phyloP scores from a whole-genome alignment of 208 protist species.

The Leishmania guyanensis region DNA sequence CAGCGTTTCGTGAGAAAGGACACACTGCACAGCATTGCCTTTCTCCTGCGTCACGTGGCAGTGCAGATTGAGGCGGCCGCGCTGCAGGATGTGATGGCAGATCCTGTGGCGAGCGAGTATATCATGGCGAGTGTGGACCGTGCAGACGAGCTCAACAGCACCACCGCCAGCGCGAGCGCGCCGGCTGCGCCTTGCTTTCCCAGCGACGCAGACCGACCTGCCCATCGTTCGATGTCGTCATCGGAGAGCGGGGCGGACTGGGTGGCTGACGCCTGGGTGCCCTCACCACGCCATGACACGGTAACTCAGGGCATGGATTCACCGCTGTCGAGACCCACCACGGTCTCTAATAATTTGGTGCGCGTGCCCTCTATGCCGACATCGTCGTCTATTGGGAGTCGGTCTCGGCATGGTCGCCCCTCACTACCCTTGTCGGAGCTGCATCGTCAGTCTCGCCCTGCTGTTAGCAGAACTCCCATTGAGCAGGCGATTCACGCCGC shows the following conservation, averaged over 20 bases:
- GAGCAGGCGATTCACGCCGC: background rate
- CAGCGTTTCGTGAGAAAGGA: slow-evolving; percentile 13
- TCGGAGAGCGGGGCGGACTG: background rate
- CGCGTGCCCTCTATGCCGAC: background rate
- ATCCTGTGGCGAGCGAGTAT: slow-evolving; percentile 26
- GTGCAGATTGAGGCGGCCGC: slow-evolving; percentile 17
- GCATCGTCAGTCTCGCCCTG: too few species aligned
- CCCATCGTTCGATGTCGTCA: background rate
- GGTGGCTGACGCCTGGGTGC: background rate
- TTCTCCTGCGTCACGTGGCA: slow-evolving; percentile 11
- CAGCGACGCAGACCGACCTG: background rate
- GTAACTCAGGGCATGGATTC: background rate
- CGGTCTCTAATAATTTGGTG: background rate
- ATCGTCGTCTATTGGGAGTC: background rate
- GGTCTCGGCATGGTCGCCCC: background rate
- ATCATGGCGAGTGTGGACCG: slow-evolving; percentile 18
- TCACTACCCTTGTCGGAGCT: background rate
- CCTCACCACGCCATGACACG: background rate
- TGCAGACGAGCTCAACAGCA: slow-evolving; percentile 9
- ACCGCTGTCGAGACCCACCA: background rate
- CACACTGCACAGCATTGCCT: slow-evolving; percentile 11
- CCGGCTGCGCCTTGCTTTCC: background rate
- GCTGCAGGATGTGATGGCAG: slow-evolving; percentile 20
- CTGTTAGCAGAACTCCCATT: background rate
- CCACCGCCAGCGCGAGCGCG: background rate